A percentile compares a stretch with the other conserved stretches of the same genome.
Conservation (phyloP, 2,329 filamentous ascomycete species). For the Beauveria sp. region DNA sequence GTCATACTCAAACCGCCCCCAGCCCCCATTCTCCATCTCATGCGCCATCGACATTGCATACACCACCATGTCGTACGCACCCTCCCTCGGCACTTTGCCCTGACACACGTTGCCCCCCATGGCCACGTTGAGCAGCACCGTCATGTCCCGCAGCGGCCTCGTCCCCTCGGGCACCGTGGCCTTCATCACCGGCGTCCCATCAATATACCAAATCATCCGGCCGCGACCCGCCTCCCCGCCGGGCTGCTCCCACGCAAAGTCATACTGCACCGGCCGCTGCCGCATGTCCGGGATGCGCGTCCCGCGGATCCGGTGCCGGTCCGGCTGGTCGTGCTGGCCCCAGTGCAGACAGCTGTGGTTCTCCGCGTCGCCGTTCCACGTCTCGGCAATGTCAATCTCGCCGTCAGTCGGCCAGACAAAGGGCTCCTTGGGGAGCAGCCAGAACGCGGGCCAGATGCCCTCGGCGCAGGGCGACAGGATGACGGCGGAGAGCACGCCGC, state of each 20-base stretch:
- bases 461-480: constrained; percentile 44
- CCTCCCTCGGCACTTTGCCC: constrained; percentile 42
- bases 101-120: constrained; percentile 54
- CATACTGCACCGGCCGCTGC: constrained; percentile 40
- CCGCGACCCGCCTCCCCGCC: constrained; percentile 35
- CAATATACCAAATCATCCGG: constrained; percentile 51
- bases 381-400: constrained; percentile 53
- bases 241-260: constrained; percentile 48
- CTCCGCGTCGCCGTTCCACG: constrained; percentile 49
- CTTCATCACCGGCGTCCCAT: constrained; percentile 50
- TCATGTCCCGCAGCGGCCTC: constrained; percentile 47
- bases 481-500: constrained; percentile 44
- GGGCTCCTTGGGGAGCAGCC: constrained; percentile 50
- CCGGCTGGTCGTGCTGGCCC: constrained; percentile 46
- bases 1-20: constrained; percentile 44
- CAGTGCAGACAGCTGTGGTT: constrained; percentile 54
- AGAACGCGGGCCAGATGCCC: constrained; percentile 56
- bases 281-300: constrained; percentile 43
- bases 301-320: constrained; percentile 48
- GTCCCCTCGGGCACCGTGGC: constrained; percentile 43
- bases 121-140: constrained; percentile 51
- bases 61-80: constrained; percentile 49
- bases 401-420: constrained; percentile 53
- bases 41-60: constrained; percentile 44
- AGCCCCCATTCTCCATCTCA: constrained; percentile 43